Percentiles rank a stretch among this genome's conserved stretches.
Evolutionary conservation across 768 basidiomycete species (phyloP).

Genomic region (Lentinula lateritia): DNA sequence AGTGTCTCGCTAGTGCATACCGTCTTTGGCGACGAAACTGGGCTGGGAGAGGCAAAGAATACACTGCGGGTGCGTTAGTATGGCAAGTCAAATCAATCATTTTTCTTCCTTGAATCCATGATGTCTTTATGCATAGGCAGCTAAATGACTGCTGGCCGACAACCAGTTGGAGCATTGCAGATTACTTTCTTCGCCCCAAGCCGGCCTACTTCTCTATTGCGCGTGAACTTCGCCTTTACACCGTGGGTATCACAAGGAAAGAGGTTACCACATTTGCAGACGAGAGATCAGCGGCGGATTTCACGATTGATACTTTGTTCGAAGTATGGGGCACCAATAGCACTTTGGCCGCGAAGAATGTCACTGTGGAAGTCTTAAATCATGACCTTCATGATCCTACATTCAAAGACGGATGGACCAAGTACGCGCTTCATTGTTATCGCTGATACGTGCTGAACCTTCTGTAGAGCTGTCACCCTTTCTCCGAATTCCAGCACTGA

Average conservation of each 20-base stretch:
- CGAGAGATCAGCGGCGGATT: slow-evolving; percentile 59
- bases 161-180: slow-evolving; percentile 90
- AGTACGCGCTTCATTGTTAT: slow-evolving; percentile 19
- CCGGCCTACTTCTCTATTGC: slow-evolving; percentile 85
- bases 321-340: slow-evolving; percentile 90
- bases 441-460: background rate
- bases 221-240: slow-evolving; percentile 75
- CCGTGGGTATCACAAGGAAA: slow-evolving; percentile 82
- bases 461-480: slow-evolving; percentile 35
- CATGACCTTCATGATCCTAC: slow-evolving; percentile 58
- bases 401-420: slow-evolving; percentile 49
- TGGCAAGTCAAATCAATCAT: slow-evolving; percentile 68
- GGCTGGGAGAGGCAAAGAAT: slow-evolving; percentile 79
- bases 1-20: slow-evolving; percentile 83
- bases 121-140: slow-evolving; percentile 26
- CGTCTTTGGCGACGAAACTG: slow-evolving; percentile 90
- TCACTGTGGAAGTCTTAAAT: slow-evolving; percentile 55
- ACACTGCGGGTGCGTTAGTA: slow-evolving; percentile 87
- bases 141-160: slow-evolving; percentile 93
- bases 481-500: slow-evolving; percentile 78
- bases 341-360: slow-evolving; percentile 52
- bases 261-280: slow-evolving; percentile 55
- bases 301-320: slow-evolving; percentile 60
- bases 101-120: background rate
- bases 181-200: slow-evolving; percentile 92